phyloP scores from a whole-genome alignment of 495 filamentous ascomycete genomes.

The Cudoniella acicularis region DNA sequence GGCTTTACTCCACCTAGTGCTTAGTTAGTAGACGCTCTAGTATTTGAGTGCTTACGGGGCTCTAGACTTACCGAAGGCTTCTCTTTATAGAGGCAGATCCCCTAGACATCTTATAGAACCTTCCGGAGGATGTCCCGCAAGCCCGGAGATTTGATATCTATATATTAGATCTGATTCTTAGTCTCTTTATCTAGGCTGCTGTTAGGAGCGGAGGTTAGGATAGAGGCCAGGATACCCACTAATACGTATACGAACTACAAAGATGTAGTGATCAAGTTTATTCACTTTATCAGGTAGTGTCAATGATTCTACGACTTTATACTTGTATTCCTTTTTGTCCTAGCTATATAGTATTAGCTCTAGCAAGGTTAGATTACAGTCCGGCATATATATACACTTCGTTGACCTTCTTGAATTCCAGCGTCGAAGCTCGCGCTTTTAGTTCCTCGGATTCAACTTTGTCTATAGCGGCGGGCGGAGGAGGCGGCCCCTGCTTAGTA shows the following conservation, averaged over 20 bases:
- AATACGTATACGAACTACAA: not conserved
- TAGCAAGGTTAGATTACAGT: no score
- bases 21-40: not conserved
- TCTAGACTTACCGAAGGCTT: conserved; percentile 14
- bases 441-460: no score
- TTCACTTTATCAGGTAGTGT: not conserved
- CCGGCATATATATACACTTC: no score
- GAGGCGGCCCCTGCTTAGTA: no score
- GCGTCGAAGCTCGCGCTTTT: no score
- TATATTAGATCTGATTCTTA: not conserved
- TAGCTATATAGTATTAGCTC: no score
- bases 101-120: conserved; percentile 12
- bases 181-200: conserved; percentile 7
- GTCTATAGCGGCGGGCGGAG: no score
- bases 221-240: not conserved
- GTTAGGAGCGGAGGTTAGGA: conserved; percentile 3
- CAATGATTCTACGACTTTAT: conserved; percentile 2
- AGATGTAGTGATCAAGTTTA: not conserved
- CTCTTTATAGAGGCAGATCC: conserved; percentile 13
- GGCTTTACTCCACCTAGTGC: conserved; percentile 27
- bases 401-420: no score
- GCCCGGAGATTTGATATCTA: conserved; percentile 10
- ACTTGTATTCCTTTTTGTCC: conserved; percentile 1
- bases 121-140: conserved; percentile 14
- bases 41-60: not conserved